phyloP scores from a whole-genome alignment of 2,329 filamentous ascomycete species.

The Phialocephala sp. region DNA sequence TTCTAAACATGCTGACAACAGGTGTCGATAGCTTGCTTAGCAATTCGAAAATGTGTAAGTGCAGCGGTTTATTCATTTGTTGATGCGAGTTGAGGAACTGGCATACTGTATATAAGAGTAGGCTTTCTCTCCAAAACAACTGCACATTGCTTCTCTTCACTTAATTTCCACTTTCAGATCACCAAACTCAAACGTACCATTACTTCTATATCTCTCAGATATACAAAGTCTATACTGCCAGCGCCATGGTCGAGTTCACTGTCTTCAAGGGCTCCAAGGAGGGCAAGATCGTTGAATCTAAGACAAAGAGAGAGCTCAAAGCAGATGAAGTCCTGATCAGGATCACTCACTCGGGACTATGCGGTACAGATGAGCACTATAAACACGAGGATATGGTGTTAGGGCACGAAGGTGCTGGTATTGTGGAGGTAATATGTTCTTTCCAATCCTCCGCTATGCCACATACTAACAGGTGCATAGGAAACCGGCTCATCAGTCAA shows the following conservation, averaged over 20 bases:
- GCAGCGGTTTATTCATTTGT: neutral
- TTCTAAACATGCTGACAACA: neutral
- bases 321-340: slow-evolving; percentile 64
- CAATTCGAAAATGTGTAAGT: neutral
- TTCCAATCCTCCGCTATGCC: neutral
- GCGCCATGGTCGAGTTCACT: slow-evolving; percentile 53
- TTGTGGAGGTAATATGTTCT: slow-evolving; percentile 44
- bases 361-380: slow-evolving; percentile 61
- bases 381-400: slow-evolving; percentile 47
- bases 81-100: neutral
- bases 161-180: neutral
- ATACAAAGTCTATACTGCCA: neutral
- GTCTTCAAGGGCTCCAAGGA: slow-evolving; percentile 67
- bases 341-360: slow-evolving; percentile 70
- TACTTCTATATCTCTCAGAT: neutral
- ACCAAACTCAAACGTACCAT: neutral
- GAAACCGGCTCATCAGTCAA: slow-evolving; percentile 49
- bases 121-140: neutral
- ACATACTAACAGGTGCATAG: slow-evolving; percentile 22
- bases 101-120: neutral
- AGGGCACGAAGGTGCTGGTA: slow-evolving; percentile 57
- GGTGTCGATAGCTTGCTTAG: neutral
- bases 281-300: slow-evolving; percentile 58
- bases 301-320: slow-evolving; percentile 51
- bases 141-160: neutral